Evolutionary conservation across 352 stramenopile species (phyloP), one percentile per base, ranked within the genome.

Genomic region (Thalassiosira sp.): DNA sequence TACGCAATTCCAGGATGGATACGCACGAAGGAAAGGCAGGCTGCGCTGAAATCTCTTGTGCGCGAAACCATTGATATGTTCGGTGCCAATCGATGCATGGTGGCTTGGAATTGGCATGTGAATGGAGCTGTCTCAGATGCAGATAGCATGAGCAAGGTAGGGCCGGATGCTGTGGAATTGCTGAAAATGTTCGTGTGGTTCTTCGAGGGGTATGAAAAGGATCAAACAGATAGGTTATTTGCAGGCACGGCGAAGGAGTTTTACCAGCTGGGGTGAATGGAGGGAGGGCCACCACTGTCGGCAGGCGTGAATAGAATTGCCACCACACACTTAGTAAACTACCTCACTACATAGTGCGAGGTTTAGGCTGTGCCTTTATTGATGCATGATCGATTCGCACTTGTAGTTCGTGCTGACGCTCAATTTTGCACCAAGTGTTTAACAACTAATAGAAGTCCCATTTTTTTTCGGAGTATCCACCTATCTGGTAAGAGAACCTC

Each of bases 71-170:
- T 92, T 10, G 77, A 81, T 5, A 69, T 91, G 60, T 94, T 94
- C 78, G 78, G 81, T 43, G 71, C 79, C 0, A 42, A 86, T 24
- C 66, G 87, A 37, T 94, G 86, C 67, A 94, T 94, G 87, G 73
- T 91, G 16, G 82, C 81, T 13, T 87, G 79, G 31, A 94, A 94
- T 72, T 94, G 76, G 74, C 89, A 89, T 69, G 77, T 86, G 35
- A 79, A 83, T 76, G 85, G 49, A 37, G 65, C 76, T 31, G 64
- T 82, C 22, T 89, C 83, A 10, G 84, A 94, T 77, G 51, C 57
- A n/a, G 86, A 89, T 78, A 68, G 64, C 25, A 8, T 71, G 6
- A 84, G 80, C 51, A 51, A 79, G 27, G 69, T 82, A 20, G 85
- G 84, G 20, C 88, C 88, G 7, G 65, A 72, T 76, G 72, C 82